Base-by-base conservation (phyloP, 1,139 yeast species). In the Sugiyamaella japonica region DNA sequence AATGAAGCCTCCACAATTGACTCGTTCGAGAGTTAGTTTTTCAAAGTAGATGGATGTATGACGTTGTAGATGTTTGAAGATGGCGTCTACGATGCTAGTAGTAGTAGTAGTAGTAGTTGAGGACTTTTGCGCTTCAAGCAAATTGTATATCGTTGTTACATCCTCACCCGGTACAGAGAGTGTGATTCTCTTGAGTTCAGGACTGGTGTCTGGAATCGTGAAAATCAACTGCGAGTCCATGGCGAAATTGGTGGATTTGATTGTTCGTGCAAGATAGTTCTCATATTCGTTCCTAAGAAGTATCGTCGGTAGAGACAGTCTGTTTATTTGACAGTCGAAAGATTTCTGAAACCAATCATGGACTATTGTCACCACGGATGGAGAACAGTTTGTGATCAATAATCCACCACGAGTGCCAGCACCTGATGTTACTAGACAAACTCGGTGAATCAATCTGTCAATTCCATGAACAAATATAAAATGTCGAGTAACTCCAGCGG, bases 1-100 rank as follows among this genome's bases (percentile, higher is more conserved):
- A 13, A 58, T 53, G 42, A 63, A 62, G 31, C 63, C 63, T 1
- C 56, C 60, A 41, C 66, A 63, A 48, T 60, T 59, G 42, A 63
- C 55, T n/a, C 63, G 56, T 7, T 52, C 52, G 28, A 63, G 57
- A 13, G 46, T 38, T 25, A 63, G 53, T 13, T 56, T 42, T 34
- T 42, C 41, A 38, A 63, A 61, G 34, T 53, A 56, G 3, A 63
- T 50, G 9, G 62, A 57, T 10, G 63, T 59, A 39, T 53, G 44
- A 15, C 36, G 34, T 23, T 43, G 46, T 41, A 64, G 50, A 44
- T 63, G 59, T 29, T 57, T 40, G 45, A 54, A 57, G 10, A 63
- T 48, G 7, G 52, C 48, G 7, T 53, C 52, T 7, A 59, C 36
- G 6, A 57, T 37, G 8, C 16, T 29, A 12, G n/a, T 12, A 25